Base-by-base conservation (phyloP, 352 stramenopile species). In the Blastocystis sp. region DNA sequence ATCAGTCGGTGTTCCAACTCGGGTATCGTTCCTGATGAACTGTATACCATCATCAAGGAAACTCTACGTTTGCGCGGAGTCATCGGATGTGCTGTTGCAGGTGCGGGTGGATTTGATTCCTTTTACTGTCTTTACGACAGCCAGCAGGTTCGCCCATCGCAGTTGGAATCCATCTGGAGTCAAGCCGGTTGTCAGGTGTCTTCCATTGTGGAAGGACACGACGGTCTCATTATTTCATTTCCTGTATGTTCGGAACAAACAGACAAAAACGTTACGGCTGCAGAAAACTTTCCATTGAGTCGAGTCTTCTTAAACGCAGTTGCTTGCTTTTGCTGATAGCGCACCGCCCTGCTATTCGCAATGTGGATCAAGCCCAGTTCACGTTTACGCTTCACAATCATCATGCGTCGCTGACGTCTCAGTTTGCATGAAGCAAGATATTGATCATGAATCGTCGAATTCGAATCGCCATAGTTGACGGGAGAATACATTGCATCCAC, bases 321-420 rank as follows among this genome's bases (percentile, higher is more conserved):
- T 18, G 32, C 4, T 44, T 44, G 59, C 59, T 71, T 71, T 24
- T 71, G 59, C 8, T 42, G 14, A 29, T 71, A 71, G 32, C 59
- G 59, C 27, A 71, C 32, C 8, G 32, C 38, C 16, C 36, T 46
- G n/a, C 59, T 71, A 44, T 71, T 71, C 32, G 59, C 59, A 46
- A 71, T 71, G 59, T 44, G 27, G 36, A 71, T 71, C 29, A 71
- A 48, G 9, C 59, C 59, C 8, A 71, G 59, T 29, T 38, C 59
- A 71, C 59, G 59, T 24, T 71, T 71, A n/a, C 36, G 8, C 59
- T 71, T 71, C 32, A 71, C 24, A 46, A 71, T 71, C 32, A 38
- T 16, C 59, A 46, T 71, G 7, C 59, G 59, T 18, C 32, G 32
- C 8, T 38, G 59, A 24, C 59, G 59, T 71, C 59, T 71, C 59